phyloP scores from a whole-genome alignment of 2,329 filamentous ascomycete genomes.

The Pezicula radicicola region DNA sequence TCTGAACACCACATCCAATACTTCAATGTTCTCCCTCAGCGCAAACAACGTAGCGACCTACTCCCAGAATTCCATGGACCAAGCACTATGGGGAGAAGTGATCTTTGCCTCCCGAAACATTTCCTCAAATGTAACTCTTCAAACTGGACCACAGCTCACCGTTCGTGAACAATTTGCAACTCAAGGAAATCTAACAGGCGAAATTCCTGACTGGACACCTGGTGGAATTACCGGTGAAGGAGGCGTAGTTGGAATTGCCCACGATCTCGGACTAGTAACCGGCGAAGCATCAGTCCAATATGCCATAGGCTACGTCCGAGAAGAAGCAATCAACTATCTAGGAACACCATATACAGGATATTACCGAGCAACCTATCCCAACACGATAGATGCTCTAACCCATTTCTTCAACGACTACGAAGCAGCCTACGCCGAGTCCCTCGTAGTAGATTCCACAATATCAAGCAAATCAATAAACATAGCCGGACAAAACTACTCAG shows the following conservation, averaged over 20 bases:
- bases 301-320: slow-evolving; percentile 11
- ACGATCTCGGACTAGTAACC: slow-evolving; percentile 43
- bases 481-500: slow-evolving; percentile 14
- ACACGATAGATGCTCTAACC: slow-evolving; percentile 2
- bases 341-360: slow-evolving; percentile 11
- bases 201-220: slow-evolving; percentile 40
- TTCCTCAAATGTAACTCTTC: slow-evolving; percentile 3
- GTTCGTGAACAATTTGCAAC: slow-evolving; percentile 44
- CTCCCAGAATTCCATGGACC: slow-evolving; percentile 3
- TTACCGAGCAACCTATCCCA: slow-evolving; percentile 10
- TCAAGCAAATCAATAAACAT: neutral
- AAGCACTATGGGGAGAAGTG: slow-evolving; percentile 9
- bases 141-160: slow-evolving; percentile 17
- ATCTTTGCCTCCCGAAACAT: slow-evolving; percentile 4
- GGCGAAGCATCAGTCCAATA: slow-evolving; percentile 16
- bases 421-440: slow-evolving; percentile 2
- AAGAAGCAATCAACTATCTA: slow-evolving; percentile 15
- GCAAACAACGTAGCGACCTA: slow-evolving; percentile 3
- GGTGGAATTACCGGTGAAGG: slow-evolving; percentile 23
- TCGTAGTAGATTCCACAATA: slow-evolving; percentile 5
- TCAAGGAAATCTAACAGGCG: slow-evolving; percentile 38
- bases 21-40: slow-evolving; percentile 8
- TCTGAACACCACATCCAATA: slow-evolving; percentile 3
- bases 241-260: slow-evolving; percentile 47
- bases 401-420: slow-evolving; percentile 14